phyloP scores from a whole-genome alignment of 805 yeast species.

The Saccharomycopsis lassenensis region DNA sequence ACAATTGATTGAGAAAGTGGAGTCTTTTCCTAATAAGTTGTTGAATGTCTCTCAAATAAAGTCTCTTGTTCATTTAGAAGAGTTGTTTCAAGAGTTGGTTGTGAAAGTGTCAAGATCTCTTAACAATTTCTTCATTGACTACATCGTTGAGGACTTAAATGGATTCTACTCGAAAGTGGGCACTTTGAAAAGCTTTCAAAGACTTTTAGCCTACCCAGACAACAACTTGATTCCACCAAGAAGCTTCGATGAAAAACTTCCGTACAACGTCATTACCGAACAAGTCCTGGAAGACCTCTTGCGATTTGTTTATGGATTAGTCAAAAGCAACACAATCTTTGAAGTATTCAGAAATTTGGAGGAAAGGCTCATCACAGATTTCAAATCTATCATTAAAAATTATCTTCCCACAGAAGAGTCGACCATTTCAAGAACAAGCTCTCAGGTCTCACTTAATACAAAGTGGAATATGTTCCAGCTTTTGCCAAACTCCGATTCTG shows the following conservation, averaged over 20 bases:
- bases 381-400: constrained; percentile 59
- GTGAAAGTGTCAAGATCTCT: constrained; percentile 63
- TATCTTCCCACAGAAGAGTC: constrained; percentile 39
- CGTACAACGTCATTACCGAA: no score
- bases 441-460: constrained; percentile 5
- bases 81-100: constrained; percentile 43
- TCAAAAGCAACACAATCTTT: constrained; percentile 48
- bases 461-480: constrained; percentile 2
- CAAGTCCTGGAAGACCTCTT: no score
- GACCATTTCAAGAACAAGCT: not conserved
- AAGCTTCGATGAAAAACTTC: no score
- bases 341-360: constrained; percentile 56
- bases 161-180: constrained; percentile 34
- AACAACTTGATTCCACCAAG: not conserved
- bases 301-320: constrained; percentile 42
- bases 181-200: constrained; percentile 28
- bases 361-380: constrained; percentile 56
- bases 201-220: not conserved
- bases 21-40: constrained; percentile 29
- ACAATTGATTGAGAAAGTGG: constrained; percentile 23
- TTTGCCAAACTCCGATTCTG: not conserved
- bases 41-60: constrained; percentile 34
- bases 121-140: constrained; percentile 42
- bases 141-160: constrained; percentile 52
- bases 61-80: constrained; percentile 27